A percentile compares a stretch with the other conserved stretches of the same genome.
Conservation (phyloP, 495 filamentous ascomycete genomes). For the Aspergillus conjunctus region DNA sequence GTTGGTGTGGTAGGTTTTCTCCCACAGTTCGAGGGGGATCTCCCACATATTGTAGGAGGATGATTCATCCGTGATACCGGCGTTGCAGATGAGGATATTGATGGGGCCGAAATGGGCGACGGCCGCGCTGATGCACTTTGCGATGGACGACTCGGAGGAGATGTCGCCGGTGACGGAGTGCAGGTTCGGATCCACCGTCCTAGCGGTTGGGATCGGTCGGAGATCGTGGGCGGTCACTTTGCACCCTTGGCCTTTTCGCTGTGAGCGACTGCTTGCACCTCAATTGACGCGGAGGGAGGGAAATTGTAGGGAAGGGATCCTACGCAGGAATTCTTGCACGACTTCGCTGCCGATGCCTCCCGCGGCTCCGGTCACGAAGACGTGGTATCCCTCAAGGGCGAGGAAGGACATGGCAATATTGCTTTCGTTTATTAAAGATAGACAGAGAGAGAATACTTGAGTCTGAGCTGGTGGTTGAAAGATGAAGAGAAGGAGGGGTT, state of each 20-base stretch:
- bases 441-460: too few relatives aligned
- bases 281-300: background rate
- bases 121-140: slow-evolving; percentile 44
- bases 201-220: slow-evolving; percentile 22
- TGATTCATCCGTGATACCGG: slow-evolving; percentile 50
- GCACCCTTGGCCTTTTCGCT: slow-evolving; percentile 50
- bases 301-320: slow-evolving; percentile 11
- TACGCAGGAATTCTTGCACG: slow-evolving; percentile 57
- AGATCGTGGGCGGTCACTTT: slow-evolving; percentile 56
- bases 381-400: slow-evolving; percentile 53
- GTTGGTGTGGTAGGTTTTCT: slow-evolving; percentile 52
- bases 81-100: slow-evolving; percentile 56
- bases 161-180: slow-evolving; percentile 49
- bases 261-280: background rate
- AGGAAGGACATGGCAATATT: slow-evolving; percentile 40
- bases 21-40: slow-evolving; percentile 53
- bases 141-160: slow-evolving; percentile 49
- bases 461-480: too few relatives aligned
- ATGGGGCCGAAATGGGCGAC: slow-evolving; percentile 52
- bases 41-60: slow-evolving; percentile 54
- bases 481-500: background rate
- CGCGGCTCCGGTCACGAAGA: slow-evolving; percentile 61
- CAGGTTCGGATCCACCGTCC: slow-evolving; percentile 31
- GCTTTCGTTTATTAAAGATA: background rate
- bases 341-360: slow-evolving; percentile 54